phyloP scores from a whole-genome alignment of 1,139 yeast species.

The Pichia sp. region DNA sequence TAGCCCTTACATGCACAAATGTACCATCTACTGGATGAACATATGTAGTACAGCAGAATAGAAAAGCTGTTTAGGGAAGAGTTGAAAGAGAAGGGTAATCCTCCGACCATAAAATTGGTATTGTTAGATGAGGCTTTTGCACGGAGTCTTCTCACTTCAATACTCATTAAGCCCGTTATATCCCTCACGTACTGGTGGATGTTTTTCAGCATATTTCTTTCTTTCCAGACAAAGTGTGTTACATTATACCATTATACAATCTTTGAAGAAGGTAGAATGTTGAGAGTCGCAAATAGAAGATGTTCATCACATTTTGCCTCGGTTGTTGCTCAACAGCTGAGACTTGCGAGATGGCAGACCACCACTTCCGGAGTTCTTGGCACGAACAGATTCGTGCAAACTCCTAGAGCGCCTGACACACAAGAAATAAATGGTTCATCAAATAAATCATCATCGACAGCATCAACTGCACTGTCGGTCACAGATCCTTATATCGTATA shows the following conservation, averaged over 20 bases:
- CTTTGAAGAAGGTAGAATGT: background rate
- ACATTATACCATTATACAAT: too few species aligned
- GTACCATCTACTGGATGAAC: too few species aligned
- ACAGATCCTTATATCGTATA: constrained; percentile 65
- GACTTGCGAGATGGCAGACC: constrained; percentile 1
- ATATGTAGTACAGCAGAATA: too few species aligned
- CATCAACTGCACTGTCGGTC: constrained; percentile 34
- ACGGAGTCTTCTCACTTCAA: background rate
- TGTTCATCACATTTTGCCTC: background rate
- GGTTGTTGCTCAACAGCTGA: background rate
- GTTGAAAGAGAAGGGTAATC: too few species aligned
- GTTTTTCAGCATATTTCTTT: background rate
- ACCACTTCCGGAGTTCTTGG: constrained; percentile 6
- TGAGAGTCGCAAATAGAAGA: background rate
- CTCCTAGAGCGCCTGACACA: background rate
- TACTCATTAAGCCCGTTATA: background rate
- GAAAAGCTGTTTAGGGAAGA: too few species aligned
- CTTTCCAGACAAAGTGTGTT: background rate
- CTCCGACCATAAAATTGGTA: too few species aligned
- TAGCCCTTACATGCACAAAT: too few species aligned
- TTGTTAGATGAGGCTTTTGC: background rate
- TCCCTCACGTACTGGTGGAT: background rate
- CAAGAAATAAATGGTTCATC: too few species aligned
- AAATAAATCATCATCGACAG: too few species aligned
- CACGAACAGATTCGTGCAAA: constrained; percentile 5